Conservation (phyloP, 2,329 filamentous ascomycete species). For the Ascochyta viciae-villosae region DNA sequence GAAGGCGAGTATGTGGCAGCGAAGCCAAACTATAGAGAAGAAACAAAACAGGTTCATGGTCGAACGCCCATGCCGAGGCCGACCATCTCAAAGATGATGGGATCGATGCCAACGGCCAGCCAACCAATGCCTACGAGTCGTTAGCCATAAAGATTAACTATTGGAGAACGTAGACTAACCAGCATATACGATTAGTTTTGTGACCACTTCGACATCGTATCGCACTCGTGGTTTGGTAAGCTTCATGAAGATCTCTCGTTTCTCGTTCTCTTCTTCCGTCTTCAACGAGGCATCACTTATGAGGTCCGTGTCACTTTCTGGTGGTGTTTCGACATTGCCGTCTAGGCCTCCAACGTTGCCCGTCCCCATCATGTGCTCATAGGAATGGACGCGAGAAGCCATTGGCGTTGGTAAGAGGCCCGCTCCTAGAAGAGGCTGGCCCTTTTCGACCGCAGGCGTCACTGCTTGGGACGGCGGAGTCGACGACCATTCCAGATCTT, state of each 20-base stretch:
- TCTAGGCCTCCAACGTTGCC: conserved; percentile 53
- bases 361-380: conserved; percentile 77
- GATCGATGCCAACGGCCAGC: conserved; percentile 78
- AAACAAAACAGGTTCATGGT: conserved; percentile 3
- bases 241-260: conserved; percentile 77
- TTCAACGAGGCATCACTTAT: conserved; percentile 34
- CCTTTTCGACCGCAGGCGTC: conserved; percentile 36
- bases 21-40: not conserved
- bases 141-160: not conserved
- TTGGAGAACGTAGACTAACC: conserved; percentile 62
- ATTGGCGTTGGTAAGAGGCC: conserved; percentile 57
- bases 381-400: conserved; percentile 63
- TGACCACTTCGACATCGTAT: conserved; percentile 98
- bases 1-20: not conserved
- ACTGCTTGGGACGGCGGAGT: conserved; percentile 28
- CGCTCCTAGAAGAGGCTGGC: conserved; percentile 49
- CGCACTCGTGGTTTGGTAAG: conserved; percentile 86
- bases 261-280: conserved; percentile 47
- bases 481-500: conserved; percentile 34
- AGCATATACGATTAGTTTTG: conserved; percentile 92
- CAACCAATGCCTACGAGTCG: conserved; percentile 73
- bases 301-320: conserved; percentile 43
- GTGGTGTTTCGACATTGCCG: conserved; percentile 26
- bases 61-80: conserved; percentile 53
- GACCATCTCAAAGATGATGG: conserved; percentile 72